Percentiles rank a stretch among this genome's conserved stretches.
phyloP scores from a whole-genome alignment of 176 grass and related monocot genomes.

The Luzula sylvatica region DNA sequence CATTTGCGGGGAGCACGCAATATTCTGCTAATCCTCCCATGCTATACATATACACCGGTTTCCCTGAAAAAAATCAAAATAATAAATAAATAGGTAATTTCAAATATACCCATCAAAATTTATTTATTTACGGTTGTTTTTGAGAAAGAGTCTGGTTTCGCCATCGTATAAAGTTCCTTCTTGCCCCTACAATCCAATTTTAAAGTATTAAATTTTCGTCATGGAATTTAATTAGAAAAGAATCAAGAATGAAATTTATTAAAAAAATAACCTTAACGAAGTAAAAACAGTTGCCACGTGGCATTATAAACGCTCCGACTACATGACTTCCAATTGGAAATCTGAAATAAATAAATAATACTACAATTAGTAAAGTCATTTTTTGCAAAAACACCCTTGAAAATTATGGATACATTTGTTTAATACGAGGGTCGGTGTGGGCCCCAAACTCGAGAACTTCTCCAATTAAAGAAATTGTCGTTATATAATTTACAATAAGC shows the following conservation, averaged over 20 bases:
- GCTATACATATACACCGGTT: conserved; percentile 94
- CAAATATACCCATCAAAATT: neutral
- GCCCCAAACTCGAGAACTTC: conserved; percentile 84
- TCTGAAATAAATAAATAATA: conserved; percentile 24
- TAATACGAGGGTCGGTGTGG: conserved; percentile 50
- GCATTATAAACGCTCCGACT: conserved; percentile 98
- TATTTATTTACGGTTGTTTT: conserved; percentile 48
- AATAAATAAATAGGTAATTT: conserved; percentile 5
- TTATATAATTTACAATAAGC: no score
- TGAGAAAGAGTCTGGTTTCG: conserved; percentile 75
- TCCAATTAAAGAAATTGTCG: no score
- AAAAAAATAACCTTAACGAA: conserved; percentile 68
- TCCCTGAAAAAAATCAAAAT: conserved; percentile 36
- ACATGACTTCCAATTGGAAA: conserved; percentile 92
- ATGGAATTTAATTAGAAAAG: conserved; percentile 1
- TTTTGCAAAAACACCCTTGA: neutral
- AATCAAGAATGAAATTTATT: neutral
- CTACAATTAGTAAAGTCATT: no score
- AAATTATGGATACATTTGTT: conserved; percentile 43
- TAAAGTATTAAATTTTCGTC: neutral
- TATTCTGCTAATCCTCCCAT: conserved; percentile 97
- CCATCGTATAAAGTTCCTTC: conserved; percentile 94
- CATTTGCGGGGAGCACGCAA: conserved; percentile 87
- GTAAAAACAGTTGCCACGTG: conserved; percentile 92
- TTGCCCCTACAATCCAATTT: conserved; percentile 49